These are phyloP conservation scores for Xylariaceae sp. DNA, from an alignment of 2,329 filamentous ascomycete genomes.

Conservation along the genomic window DNA sequence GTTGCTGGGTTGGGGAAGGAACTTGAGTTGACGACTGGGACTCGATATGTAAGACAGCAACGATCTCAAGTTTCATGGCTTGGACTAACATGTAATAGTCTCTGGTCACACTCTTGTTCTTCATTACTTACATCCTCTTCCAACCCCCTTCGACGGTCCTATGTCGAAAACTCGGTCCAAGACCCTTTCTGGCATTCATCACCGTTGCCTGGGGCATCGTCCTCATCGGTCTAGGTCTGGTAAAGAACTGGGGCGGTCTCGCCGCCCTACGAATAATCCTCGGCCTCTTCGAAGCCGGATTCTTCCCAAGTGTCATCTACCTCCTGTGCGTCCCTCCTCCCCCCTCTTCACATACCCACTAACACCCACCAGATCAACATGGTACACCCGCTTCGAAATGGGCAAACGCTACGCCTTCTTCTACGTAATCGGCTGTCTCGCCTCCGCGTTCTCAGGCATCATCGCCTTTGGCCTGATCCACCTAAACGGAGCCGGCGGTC, in stretches of 20 bases:
- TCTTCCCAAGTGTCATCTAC: conserved; percentile 67
- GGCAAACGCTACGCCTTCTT: conserved; percentile 66
- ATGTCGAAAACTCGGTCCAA: conserved; percentile 60
- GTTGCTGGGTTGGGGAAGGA: conserved; percentile 60
- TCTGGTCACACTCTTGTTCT: conserved; percentile 67
- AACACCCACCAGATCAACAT: conserved; percentile 43
- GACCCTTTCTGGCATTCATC: conserved; percentile 50
- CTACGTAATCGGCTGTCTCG: conserved; percentile 62
- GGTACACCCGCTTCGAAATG: conserved; percentile 66
- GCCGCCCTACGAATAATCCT: conserved; percentile 54
- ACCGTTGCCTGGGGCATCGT: conserved; percentile 54
- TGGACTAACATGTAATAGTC: conserved; percentile 34
- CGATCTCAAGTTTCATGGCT: too few species aligned
- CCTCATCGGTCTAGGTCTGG: conserved; percentile 63
- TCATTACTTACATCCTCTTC: conserved; percentile 66
- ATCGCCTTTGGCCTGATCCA: conserved; percentile 67
- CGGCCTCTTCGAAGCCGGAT: conserved; percentile 62
- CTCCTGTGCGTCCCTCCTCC: conserved; percentile 43
- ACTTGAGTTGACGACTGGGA: conserved; percentile 38
- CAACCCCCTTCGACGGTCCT: conserved; percentile 67
- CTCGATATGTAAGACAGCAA: conserved; percentile 39
- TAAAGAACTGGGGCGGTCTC: conserved; percentile 47
- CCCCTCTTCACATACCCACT: background rate
- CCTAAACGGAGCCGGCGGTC: conserved; percentile 49
- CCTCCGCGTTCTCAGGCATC: conserved; percentile 62